A percentile compares a stretch with the other conserved stretches of the same genome.
phyloP scores from a whole-genome alignment of 2,329 filamentous ascomycete genomes.

The Trichoderma sp. region DNA sequence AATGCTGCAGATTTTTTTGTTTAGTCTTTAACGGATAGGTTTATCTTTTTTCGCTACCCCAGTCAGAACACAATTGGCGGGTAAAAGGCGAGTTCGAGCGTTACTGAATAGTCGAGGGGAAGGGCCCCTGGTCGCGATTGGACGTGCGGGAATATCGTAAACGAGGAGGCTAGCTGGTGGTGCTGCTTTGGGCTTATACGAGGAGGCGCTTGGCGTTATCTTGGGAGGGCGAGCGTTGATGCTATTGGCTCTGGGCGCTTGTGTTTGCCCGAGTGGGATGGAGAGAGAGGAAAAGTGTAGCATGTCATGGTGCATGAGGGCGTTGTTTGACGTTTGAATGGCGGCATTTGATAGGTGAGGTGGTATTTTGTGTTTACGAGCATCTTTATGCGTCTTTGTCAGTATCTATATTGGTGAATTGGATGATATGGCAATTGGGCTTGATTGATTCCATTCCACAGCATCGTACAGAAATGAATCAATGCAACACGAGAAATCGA shows the following conservation, averaged over 20 bases:
- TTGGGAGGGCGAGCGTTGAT: not conserved
- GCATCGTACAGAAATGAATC: not conserved
- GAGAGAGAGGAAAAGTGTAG: not conserved
- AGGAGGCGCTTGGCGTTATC: not conserved
- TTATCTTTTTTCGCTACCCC: not conserved
- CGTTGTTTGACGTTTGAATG: not conserved
- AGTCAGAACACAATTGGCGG: not conserved
- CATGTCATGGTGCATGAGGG: not conserved
- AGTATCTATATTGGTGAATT: not conserved
- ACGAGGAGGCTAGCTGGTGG: not conserved
- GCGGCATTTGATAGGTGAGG: not conserved
- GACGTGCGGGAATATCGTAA: not conserved
- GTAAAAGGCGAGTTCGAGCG: not conserved
- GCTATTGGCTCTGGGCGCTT: not conserved
- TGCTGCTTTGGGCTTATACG: not conserved
- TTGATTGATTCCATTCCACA: not conserved
- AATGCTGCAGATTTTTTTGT: not conserved
- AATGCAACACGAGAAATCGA: not conserved
- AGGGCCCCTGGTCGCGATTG: not conserved
- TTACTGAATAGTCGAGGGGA: not conserved
- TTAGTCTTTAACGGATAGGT: not conserved
- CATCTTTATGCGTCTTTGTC: too few species aligned
- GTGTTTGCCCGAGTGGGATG: not conserved
- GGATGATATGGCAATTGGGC: not conserved
- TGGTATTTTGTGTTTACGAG: not conserved